Base-by-base conservation (phyloP, 768 basidiomycete genomes). In the Russula virescens region DNA sequence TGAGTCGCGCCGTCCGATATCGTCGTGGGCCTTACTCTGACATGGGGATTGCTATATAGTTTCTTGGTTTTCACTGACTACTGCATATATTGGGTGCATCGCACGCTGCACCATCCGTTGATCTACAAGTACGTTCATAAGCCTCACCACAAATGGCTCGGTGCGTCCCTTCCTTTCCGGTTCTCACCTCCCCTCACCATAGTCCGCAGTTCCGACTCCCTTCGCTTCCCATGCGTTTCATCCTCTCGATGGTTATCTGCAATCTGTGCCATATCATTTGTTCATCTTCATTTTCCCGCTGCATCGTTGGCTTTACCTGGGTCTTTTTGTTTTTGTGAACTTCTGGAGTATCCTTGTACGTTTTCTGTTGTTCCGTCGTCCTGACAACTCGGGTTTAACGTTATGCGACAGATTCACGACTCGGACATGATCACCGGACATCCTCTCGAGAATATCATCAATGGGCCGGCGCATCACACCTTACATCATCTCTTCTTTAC, bases 201-300 rank as follows among this genome's bases (percentile, higher is more conserved):
- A 26, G 18, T 50, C 53, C 21, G 0, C 70, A 97, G 94, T 99
- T 63, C 95, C 97, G 5, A 97, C 97, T 0, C 97, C 97, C 0
- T 99, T 92, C 70, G 91, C 97, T 35, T 96, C 96, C 25, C 90
- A 98, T 71, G 97, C 97, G 0, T 99, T 99, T 85, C 94, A 99
- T 74, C 92, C 92, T 0, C 75, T 98, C 23, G 97, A 99, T 73
- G 97, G 97, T 2, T 98, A 91, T 72, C 72, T 87, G 28, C 97
- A 99, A 76, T 95, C 94, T 11, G 74, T 98, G 5, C 97, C 97
- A 2, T 98, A 98, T 72, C 97, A 99, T 74, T 69, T 95, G 65
- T 94, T 94, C 77, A 80, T 91, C 67, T 91, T 87, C 77, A 19
- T 96, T 47, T 92, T 98, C 78, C 97, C 97, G 1, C 73, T 98